A percentile compares a stretch with the other conserved stretches of the same genome.
These are phyloP conservation scores for Aspergillus pseudoviridinutans DNA, from an alignment of 2,329 filamentous ascomycete species.

Conservation along the genomic window DNA sequence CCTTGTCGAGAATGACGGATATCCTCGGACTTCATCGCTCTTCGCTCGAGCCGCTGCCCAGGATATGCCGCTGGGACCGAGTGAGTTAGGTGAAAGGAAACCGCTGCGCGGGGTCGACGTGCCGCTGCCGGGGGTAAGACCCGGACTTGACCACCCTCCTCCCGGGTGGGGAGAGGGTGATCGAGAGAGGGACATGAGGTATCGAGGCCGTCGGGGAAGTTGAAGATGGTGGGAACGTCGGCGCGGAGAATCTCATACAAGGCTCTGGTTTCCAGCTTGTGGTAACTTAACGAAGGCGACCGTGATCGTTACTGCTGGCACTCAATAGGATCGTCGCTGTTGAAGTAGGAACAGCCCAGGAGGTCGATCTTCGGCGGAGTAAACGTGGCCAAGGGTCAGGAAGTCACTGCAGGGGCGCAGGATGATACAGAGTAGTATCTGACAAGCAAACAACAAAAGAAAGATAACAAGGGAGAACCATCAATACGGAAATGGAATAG, in stretches of 20 bases:
- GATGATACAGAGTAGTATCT: background rate
- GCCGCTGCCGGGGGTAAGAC: conserved; percentile 68
- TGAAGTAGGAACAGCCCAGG: background rate
- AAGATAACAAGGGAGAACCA: background rate
- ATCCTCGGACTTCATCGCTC: conserved; percentile 67
- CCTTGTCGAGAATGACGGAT: conserved; percentile 73
- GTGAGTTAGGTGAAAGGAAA: conserved; percentile 20
- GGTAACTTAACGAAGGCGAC: background rate
- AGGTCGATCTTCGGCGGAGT: background rate
- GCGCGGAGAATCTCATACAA: background rate
- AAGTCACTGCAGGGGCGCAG: background rate
- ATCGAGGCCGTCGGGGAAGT: conserved; percentile 50
- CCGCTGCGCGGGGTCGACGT: conserved; percentile 60
- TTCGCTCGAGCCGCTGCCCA: conserved; percentile 82
- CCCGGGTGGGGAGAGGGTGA: conserved; percentile 80
- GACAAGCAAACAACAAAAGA: background rate
- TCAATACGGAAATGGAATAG: background rate
- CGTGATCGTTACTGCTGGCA: background rate
- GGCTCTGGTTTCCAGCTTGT: background rate
- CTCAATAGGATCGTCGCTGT: background rate
- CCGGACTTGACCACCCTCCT: conserved; percentile 85
- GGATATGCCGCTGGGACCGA: conserved; percentile 49
- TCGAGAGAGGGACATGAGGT: conserved; percentile 75
- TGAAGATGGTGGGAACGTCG: background rate
- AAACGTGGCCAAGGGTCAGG: background rate